phyloP scores from a whole-genome alignment of 192 early-diverging fungal species.

The Mortierella alpina region DNA sequence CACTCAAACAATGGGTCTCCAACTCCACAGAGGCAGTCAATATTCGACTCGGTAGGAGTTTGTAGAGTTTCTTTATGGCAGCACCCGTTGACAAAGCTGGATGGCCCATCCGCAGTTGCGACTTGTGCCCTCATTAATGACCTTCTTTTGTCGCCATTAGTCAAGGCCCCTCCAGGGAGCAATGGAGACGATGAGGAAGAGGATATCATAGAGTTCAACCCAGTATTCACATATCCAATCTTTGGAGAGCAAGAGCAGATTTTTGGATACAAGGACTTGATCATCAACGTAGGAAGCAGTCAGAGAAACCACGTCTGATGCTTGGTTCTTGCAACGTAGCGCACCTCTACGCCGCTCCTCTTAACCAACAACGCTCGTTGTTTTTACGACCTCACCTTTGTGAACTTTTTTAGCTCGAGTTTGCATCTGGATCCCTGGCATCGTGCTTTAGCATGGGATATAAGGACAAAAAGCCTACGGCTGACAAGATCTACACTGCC shows the following conservation, averaged over 20 bases:
- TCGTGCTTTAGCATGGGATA: constrained; percentile 77
- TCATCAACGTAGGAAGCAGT: constrained; percentile 58
- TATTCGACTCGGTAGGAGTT: constrained; percentile 36
- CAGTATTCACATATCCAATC: constrained; percentile 88
- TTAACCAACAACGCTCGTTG: background rate
- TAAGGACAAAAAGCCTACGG: constrained; percentile 69
- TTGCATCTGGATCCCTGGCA: constrained; percentile 81
- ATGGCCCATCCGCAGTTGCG: background rate
- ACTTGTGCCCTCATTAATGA: background rate
- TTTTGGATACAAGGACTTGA: constrained; percentile 90
- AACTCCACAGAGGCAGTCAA: constrained; percentile 51
- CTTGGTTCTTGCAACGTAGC: background rate
- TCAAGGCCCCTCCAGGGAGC: constrained; percentile 22
- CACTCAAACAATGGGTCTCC: constrained; percentile 46
- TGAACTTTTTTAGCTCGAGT: constrained; percentile 69
- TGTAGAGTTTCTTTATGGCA: background rate
- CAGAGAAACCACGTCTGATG: background rate
- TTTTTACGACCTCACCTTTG: background rate
- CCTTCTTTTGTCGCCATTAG: background rate
- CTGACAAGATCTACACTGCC: constrained; percentile 73
- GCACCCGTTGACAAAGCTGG: too few species aligned
- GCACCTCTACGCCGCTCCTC: background rate
- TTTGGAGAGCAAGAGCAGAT: constrained; percentile 90
- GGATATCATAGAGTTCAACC: constrained; percentile 72
- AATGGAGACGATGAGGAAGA: constrained; percentile 53